Percentiles rank a stretch among this genome's conserved stretches.
phyloP scores from a whole-genome alignment of 2,329 filamentous ascomycete genomes.

The Pestalotiopsis fici region DNA sequence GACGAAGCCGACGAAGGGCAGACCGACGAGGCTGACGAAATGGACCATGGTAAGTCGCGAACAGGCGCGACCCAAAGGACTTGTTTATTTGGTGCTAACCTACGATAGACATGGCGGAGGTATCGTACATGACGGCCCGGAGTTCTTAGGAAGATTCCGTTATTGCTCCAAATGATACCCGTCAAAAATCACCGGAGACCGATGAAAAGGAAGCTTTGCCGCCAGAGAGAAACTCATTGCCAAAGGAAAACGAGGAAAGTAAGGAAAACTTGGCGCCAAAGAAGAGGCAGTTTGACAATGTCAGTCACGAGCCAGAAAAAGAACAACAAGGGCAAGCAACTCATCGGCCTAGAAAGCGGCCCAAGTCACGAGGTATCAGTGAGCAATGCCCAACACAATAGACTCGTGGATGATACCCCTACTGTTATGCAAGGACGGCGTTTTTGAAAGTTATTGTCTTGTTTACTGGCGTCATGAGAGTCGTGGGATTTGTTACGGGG shows the following conservation, averaged over 20 bases:
- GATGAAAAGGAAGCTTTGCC: not conserved
- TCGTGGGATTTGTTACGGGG: not conserved
- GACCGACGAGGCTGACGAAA: constrained; percentile 13
- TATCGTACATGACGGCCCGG: constrained; percentile 10
- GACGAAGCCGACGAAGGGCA: constrained; percentile 15
- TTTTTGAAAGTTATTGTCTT: not conserved
- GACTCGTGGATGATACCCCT: not conserved
- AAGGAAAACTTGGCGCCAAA: too few species aligned
- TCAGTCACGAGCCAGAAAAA: not conserved
- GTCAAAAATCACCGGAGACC: not conserved
- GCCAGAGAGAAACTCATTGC: not conserved
- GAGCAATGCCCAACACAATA: not conserved
- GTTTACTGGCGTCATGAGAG: not conserved
- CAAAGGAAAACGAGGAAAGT: too few species aligned
- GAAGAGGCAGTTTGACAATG: too few species aligned
- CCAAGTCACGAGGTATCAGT: not conserved
- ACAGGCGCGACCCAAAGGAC: not conserved
- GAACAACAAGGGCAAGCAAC: not conserved
- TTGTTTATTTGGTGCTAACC: not conserved
- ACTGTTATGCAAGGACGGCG: not conserved
- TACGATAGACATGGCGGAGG: not conserved
- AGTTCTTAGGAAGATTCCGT: constrained; percentile 9
- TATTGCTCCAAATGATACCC: not conserved
- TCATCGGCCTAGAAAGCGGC: not conserved
- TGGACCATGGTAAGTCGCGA: constrained; percentile 10